phyloP scores from a whole-genome alignment of 2,329 filamentous ascomycete species.

The Cladophialophora carrionii region DNA sequence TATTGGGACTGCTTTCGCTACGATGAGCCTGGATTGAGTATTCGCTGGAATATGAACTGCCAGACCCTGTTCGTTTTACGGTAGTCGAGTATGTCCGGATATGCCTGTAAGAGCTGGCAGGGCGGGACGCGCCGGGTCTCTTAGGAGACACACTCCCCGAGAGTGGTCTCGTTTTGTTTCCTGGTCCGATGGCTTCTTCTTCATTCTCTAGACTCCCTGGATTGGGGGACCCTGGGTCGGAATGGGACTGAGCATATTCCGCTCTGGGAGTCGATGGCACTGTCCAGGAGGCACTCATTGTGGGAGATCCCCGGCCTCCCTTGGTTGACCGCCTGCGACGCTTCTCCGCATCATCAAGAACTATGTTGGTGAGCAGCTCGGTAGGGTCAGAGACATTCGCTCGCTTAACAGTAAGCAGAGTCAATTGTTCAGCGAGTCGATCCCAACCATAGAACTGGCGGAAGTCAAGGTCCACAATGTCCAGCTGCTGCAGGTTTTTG shows the following conservation, averaged over 20 bases:
- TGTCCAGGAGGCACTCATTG: slow-evolving; percentile 65
- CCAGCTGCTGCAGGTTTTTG: slow-evolving; percentile 92
- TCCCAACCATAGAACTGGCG: slow-evolving; percentile 98
- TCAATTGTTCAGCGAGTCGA: slow-evolving; percentile 84
- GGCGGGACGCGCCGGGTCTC: slow-evolving; percentile 74
- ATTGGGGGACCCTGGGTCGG: slow-evolving; percentile 68
- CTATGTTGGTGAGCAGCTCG: slow-evolving; percentile 88
- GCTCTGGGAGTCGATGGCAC: slow-evolving; percentile 62
- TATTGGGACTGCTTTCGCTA: slow-evolving; percentile 74
- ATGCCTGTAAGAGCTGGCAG: slow-evolving; percentile 66
- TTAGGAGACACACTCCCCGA: slow-evolving; percentile 76
- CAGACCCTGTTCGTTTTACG: slow-evolving; percentile 82
- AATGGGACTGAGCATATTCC: slow-evolving; percentile 69
- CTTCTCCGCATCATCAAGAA: slow-evolving; percentile 95
- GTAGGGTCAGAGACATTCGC: slow-evolving; percentile 86
- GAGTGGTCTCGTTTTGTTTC: slow-evolving; percentile 21
- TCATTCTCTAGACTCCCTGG: slow-evolving; percentile 43
- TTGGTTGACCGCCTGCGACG: slow-evolving; percentile 86
- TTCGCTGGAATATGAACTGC: slow-evolving; percentile 83
- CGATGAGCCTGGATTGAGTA: slow-evolving; percentile 56
- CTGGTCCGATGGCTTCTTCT: slow-evolving; percentile 38
- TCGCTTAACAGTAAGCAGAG: slow-evolving; percentile 84
- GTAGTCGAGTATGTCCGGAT: slow-evolving; percentile 69
- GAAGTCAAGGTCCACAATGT: slow-evolving; percentile 94
- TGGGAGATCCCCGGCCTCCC: slow-evolving; percentile 68